A percentile compares a stretch with the other conserved stretches of the same genome.
Evolutionary conservation across 345 rosid species (phyloP).

Genomic region (Eucalyptus curtisii): DNA sequence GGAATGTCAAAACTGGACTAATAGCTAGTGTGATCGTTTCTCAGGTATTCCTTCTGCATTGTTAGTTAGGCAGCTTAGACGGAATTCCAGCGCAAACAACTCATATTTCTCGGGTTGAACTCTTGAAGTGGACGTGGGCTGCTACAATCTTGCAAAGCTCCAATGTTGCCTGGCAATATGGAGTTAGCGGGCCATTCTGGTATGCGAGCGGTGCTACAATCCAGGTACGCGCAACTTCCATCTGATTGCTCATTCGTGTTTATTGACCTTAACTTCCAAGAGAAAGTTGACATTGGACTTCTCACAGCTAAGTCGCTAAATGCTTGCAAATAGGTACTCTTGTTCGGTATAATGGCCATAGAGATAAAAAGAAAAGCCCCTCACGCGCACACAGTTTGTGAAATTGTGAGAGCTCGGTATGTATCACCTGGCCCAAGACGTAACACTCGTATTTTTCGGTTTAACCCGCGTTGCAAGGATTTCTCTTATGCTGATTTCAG

Average conservation of each 20-base stretch:
- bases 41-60: slow-evolving; percentile 23
- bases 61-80: not conserved
- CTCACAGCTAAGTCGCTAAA: not conserved
- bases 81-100: not conserved
- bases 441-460: not conserved
- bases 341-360: slow-evolving; percentile 92
- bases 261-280: not conserved
- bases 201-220: slow-evolving; percentile 94
- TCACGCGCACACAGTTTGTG: slow-evolving; percentile 85
- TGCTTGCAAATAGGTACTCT: slow-evolving; percentile 37
- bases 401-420: slow-evolving; percentile 90
- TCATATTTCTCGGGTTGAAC: not conserved
- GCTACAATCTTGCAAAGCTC: slow-evolving; percentile 98
- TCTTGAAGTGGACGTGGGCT: slow-evolving; percentile 90
- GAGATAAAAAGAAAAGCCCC: slow-evolving; percentile 98
- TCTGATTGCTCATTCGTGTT: not conserved
- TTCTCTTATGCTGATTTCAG: not conserved
- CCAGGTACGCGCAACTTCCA: slow-evolving; percentile 33
- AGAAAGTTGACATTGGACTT: not conserved
- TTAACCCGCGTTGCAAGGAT: not conserved
- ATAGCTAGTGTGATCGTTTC: slow-evolving; percentile 93
- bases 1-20: slow-evolving; percentile 92
- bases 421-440: not conserved
- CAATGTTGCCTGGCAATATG: slow-evolving; percentile 91
- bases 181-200: slow-evolving; percentile 97